phyloP scores from a whole-genome alignment of 2,329 filamentous ascomycete genomes.

The Fusarium oligoseptatum region DNA sequence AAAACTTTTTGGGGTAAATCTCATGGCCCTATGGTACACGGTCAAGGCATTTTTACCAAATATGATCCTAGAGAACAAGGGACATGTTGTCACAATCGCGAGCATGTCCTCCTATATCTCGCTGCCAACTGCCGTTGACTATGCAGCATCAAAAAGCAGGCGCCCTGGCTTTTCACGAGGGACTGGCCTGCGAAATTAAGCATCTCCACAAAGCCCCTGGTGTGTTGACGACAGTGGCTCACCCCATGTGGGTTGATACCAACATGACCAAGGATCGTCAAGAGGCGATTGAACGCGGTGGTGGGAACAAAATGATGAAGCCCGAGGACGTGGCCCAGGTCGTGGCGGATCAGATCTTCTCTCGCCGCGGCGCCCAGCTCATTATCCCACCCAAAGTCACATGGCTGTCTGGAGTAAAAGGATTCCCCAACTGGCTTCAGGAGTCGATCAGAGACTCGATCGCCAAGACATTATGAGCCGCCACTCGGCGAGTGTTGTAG shows the following conservation, averaged over 20 bases:
- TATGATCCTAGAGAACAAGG: constrained; percentile 72
- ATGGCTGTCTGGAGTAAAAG: not conserved
- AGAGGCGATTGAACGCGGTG: not conserved
- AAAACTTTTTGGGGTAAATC: constrained; percentile 71
- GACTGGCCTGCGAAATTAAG: constrained; percentile 64
- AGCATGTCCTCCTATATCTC: constrained; percentile 69
- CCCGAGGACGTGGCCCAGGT: not conserved
- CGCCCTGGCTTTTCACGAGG: constrained; percentile 74
- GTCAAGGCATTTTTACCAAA: constrained; percentile 72
- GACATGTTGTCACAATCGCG: constrained; percentile 77
- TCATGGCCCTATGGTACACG: constrained; percentile 72
- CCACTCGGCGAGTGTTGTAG: not conserved
- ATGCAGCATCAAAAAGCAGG: constrained; percentile 74
- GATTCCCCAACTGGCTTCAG: not conserved
- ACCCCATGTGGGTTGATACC: not conserved
- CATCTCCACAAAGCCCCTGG: constrained; percentile 65
- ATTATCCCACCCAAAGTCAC: not conserved
- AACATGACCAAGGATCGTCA: not conserved
- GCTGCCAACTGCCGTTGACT: constrained; percentile 72
- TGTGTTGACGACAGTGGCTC: not conserved
- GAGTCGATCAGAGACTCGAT: not conserved
- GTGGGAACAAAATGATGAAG: not conserved
- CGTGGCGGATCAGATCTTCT: not conserved
- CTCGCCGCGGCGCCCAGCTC: not conserved
- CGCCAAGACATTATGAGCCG: not conserved